Base-by-base conservation (phyloP, 2,329 filamentous ascomycete genomes). In the Falciphora oryzae region DNA sequence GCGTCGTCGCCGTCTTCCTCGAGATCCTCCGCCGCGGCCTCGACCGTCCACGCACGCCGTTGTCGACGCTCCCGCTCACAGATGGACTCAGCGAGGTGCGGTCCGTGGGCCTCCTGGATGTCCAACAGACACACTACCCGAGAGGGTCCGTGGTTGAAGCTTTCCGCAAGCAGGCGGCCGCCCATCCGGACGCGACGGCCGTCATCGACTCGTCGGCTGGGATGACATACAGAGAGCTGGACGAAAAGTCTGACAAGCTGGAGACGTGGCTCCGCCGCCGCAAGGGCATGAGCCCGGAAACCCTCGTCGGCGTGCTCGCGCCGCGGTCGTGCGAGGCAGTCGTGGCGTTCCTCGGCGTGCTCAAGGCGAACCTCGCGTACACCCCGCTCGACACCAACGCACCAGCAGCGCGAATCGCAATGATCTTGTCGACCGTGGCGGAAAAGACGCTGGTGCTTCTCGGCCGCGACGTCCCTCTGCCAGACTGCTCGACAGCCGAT, bases 321-420 rank as follows among this genome's bases (percentile, higher is more conserved):
- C 27, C 28, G 1, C 63, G 71, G 28, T 59, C 57, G 16, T 59
- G 57, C 57, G 28, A 59, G 57, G 32, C 57, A 10, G 27, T 59
- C 57, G 57, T 59, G 57, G 57, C 25, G 6, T 59, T 59, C 57
- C 57, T 59, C 27, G 57, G 57, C 32, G 57, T 59, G 57, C 57
- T 59, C 57, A 59, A 59, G 57, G 57, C 57, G 27, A 31, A 31
- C 57, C 27, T 59, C 8, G 25, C 57, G 11, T 59, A 59, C 57
- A 59, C 32, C 27, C 57, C 57, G 11, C 57, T 59, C 11, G 57
- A 59, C 27, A 32, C 32, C 11, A 59, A 59, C 57, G 28, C 57
- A 22, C 57, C 57, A 2, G 25, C 28, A 29, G 57, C 28, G 4
- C 57, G 57, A n/a, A 59, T 59, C 27, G 28, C 28, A 3, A 59